Percentiles rank a stretch among this genome's conserved stretches.
Conservation (phyloP, 1,139 yeast genomes). For the Hansenula sp. region DNA sequence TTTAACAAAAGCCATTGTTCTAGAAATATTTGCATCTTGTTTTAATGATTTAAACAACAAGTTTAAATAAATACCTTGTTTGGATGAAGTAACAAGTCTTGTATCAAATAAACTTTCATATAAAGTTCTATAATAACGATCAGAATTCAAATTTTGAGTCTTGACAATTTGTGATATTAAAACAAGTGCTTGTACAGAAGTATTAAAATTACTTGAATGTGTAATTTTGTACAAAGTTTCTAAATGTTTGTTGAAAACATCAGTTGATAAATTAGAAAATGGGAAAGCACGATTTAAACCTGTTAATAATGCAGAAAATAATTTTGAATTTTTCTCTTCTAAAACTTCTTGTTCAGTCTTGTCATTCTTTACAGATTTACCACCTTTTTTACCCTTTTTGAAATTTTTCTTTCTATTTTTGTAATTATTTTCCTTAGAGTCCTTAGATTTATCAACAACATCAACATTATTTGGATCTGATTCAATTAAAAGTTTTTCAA, state of each 20-base stretch:
- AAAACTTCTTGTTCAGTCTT: constrained; percentile 67
- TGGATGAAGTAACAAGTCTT: constrained; percentile 77
- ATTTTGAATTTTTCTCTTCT: constrained; percentile 80
- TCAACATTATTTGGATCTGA: constrained; percentile 51
- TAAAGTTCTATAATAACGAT: constrained; percentile 81
- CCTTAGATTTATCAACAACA: constrained; percentile 24
- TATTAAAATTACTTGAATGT: constrained; percentile 90
- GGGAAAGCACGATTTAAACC: constrained; percentile 98
- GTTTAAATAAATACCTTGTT: constrained; percentile 85
- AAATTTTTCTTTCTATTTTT: constrained; percentile 50
- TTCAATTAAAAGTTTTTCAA: constrained; percentile 76
- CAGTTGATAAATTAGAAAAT: constrained; percentile 71
- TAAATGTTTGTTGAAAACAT: constrained; percentile 71
- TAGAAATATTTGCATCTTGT: constrained; percentile 55
- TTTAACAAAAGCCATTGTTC: constrained; percentile 88
- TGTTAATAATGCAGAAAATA: constrained; percentile 87
- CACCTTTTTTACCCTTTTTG: constrained; percentile 72
- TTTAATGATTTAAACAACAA: constrained; percentile 80
- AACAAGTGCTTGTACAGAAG: constrained; percentile 88
- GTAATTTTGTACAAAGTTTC: constrained; percentile 86
- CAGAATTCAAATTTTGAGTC: constrained; percentile 53
- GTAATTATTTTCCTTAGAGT: constrained; percentile 31
- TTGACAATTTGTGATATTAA: constrained; percentile 73
- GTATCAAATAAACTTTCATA: constrained; percentile 89
- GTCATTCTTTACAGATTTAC: constrained; percentile 63